Evolutionary conservation across 176 grass and related monocot species (phyloP).

Genomic region (Oryza longistaminata): DNA sequence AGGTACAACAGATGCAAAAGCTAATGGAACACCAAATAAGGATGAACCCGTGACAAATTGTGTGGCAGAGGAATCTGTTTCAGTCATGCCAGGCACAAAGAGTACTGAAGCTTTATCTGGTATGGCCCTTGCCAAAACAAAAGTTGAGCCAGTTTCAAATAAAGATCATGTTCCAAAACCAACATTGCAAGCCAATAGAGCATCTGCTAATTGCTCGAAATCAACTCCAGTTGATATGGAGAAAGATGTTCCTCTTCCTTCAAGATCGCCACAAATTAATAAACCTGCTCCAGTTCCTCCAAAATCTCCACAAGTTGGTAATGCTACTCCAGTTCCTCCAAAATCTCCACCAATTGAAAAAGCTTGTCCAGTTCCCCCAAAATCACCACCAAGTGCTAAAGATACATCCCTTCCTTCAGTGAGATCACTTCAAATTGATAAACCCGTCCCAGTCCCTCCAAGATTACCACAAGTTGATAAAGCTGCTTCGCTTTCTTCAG

Average conservation of each 20-base stretch:
- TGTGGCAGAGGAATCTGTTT: constrained; percentile 39
- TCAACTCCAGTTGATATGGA: constrained; percentile 33
- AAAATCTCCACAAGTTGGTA: constrained; percentile 23
- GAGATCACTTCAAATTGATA: constrained; percentile 44
- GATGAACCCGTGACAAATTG: constrained; percentile 15
- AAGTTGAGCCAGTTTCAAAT: constrained; percentile 38
- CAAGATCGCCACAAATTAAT: constrained; percentile 31
- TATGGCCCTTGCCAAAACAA: constrained; percentile 10
- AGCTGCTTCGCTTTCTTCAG: constrained; percentile 24
- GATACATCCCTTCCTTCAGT: constrained; percentile 38
- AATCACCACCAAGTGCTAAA: constrained; percentile 32
- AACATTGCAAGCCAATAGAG: constrained; percentile 28
- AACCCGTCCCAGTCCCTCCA: constrained; percentile 35
- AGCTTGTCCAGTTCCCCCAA: constrained; percentile 12
- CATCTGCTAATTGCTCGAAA: constrained; percentile 37
- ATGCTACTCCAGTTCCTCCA: constrained; percentile 19
- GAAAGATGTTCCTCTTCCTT: constrained; percentile 41
- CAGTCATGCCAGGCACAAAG: constrained; percentile 10
- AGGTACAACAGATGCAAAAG: constrained; percentile 31
- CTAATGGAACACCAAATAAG: constrained; percentile 35
- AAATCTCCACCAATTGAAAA: constrained; percentile 37
- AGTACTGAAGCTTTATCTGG: constrained; percentile 32
- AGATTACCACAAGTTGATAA: constrained; percentile 47
- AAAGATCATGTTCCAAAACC: constrained; percentile 37
- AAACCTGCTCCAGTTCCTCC: constrained; percentile 13